Evolutionary conservation across 345 rosid genomes (phyloP), one percentile per base, ranked within the genome.

Genomic region (Euphorbia lathyris): DNA sequence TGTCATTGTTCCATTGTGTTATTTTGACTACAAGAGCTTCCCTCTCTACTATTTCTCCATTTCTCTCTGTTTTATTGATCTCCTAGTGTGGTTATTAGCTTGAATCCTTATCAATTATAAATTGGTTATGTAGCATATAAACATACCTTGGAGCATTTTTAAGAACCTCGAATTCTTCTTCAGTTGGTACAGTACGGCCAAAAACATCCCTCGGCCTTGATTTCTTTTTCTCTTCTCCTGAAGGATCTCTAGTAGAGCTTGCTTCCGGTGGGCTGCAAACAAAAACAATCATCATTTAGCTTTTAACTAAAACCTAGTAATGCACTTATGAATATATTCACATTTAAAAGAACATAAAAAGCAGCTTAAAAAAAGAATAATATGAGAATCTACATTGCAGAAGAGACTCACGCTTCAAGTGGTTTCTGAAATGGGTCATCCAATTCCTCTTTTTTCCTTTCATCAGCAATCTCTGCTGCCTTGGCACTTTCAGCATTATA

Each of bases 171-270:
- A 95, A 95, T 61, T 95, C 92, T 81, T 90, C 97, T 79, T 88
- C 97, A 14, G 99, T 92, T 2, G 99, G 97, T 74, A 95, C 83
- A 67, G 92, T n/a, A 66, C 96, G 99, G 65, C 99, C 99, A 73
- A 90, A 95, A 62, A 88, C 97, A 88, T 95, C 99, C 83, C 87
- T 95, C 6, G 97, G 93, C 65, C 97, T 83, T 45, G 82, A 81
- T 83, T 95, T 95, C 87, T 85, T 90, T 82, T 82, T 88, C 59
- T 84, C 88, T 66, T 84, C 80, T 45, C 68, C 81, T 12, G 70
- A 34, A 27, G 20, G 80, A 53, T 71, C 84, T 65, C 25, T 70
- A 36, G 50, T 70, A 26, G 72, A 72, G 34, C 57, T 17, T 25
- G 78, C 20, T 57, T 83, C 86, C 3, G 20, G 68, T 61, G 72